Percentiles rank a stretch among this genome's conserved stretches.
Conservation (phyloP, 768 basidiomycete genomes). For the Neoboletus magnificus region DNA sequence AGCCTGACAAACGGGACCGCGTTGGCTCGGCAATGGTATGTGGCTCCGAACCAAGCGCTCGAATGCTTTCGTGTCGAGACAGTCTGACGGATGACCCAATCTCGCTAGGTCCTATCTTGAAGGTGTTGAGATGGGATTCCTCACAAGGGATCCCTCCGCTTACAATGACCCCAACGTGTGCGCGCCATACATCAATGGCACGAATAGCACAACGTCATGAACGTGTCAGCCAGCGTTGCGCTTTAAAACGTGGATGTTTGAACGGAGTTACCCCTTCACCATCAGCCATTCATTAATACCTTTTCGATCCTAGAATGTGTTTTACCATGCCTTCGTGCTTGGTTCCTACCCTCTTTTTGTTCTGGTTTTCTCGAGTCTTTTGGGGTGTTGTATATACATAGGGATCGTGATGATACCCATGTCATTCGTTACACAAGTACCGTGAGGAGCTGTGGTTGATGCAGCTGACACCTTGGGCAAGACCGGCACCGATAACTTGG, state of each 20-base stretch:
- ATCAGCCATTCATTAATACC: neutral
- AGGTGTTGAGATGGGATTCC: constrained; percentile 53
- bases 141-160: constrained; percentile 60
- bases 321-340: neutral
- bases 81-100: neutral
- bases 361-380: neutral
- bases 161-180: constrained; percentile 63
- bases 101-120: constrained; percentile 64
- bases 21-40: constrained; percentile 64
- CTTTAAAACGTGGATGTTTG: too few relatives aligned
- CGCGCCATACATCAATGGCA: constrained; percentile 40
- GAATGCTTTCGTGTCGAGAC: neutral
- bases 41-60: neutral
- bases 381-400: neutral
- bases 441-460: neutral
- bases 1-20: constrained; percentile 39
- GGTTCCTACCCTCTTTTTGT: neutral
- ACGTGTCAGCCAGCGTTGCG: too few relatives aligned
- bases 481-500: too few relatives aligned
- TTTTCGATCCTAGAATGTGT: neutral
- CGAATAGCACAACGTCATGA: constrained; percentile 13
- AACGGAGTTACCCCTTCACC: neutral
- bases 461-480: too few relatives aligned
- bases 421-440: neutral
- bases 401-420: neutral